Evolutionary conservation across 2,329 filamentous ascomycete genomes (phyloP).

Genomic region (Neonectria sp.): DNA sequence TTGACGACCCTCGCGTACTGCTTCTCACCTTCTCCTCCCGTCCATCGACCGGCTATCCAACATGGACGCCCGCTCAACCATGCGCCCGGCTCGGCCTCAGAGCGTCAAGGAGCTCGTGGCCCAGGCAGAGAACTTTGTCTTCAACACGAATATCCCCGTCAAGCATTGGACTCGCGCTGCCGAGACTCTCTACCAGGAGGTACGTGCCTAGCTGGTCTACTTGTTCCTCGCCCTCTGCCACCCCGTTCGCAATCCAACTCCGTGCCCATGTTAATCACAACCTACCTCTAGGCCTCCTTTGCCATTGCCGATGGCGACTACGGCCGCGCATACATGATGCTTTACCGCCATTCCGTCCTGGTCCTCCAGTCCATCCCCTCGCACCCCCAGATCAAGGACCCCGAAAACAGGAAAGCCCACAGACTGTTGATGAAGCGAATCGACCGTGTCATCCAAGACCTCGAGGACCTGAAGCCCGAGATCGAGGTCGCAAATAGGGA

Average conservation of each 20-base stretch:
- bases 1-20: slow-evolving; percentile 20
- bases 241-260: background rate
- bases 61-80: slow-evolving; percentile 50
- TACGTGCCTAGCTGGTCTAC: slow-evolving; percentile 52
- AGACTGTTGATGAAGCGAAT: slow-evolving; percentile 65
- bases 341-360: slow-evolving; percentile 92
- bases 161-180: slow-evolving; percentile 88
- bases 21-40: slow-evolving; percentile 7
- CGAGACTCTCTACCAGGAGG: slow-evolving; percentile 85
- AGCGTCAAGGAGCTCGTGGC: slow-evolving; percentile 83
- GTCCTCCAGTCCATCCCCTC: slow-evolving; percentile 80
- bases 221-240: too few relatives aligned
- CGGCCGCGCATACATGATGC: slow-evolving; percentile 89
- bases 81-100: slow-evolving; percentile 66
- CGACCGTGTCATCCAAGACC: slow-evolving; percentile 73
- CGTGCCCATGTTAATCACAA: slow-evolving; percentile 37
- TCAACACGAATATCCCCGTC: slow-evolving; percentile 82
- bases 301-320: slow-evolving; percentile 90
- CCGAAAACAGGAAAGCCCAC: slow-evolving; percentile 76
- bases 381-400: slow-evolving; percentile 82
- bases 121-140: slow-evolving; percentile 85
- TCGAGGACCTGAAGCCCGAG: slow-evolving; percentile 85
- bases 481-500: slow-evolving; percentile 80
- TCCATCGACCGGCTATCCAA: background rate
- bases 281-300: slow-evolving; percentile 76